Evolutionary conservation across 2,329 filamentous ascomycete genomes (phyloP), one percentile per base, ranked within the genome.

Genomic region (Neopestalotiopsis sp.): DNA sequence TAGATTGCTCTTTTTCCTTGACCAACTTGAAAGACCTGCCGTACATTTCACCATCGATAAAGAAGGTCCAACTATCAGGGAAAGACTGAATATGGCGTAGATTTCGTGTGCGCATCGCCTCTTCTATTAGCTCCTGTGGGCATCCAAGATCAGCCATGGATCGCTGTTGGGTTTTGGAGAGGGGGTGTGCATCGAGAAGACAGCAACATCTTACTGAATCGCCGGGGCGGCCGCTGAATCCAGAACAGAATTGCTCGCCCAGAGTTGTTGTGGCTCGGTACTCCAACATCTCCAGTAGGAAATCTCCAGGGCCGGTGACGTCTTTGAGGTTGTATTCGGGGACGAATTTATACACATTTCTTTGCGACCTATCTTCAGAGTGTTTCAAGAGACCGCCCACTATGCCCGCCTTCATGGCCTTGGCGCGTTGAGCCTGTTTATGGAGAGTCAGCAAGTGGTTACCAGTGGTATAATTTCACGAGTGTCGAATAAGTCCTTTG

Each of bases 301-400:
- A 77, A n/a, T 83, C 76, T 0, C 72, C 74, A 0, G 79, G 74
- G 0, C 75, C 72, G 3, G 80, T 71, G 2, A 86, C 73, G 30
- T 86, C 82, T 7, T 73, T 76, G 1, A 86, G 67, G 68, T 86
- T 85, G 77, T 78, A 81, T 62, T 86, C 85, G 0, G 83, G 82
- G 0, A 81, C 71, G 2, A 84, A 59, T n/a, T 80, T 81, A 72
- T 70, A 80, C 17, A 81, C 73, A n/a, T 76, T 76, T 0, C 81
- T 82, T 30, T 84, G 14, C 0, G 79, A 77, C 2, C 34, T 32
- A 65, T 86, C 83, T 2, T 28, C 32, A 1, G 78, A 67, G 59
- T 81, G 73, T 67, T 78, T 78, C 20, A 84, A 74, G 2, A 84
- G 77, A 10, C 81, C 24, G 24, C 24, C 77, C 0, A 65, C 70